A percentile compares a stretch with the other conserved stretches of the same genome.
phyloP scores from a whole-genome alignment of 257 asterid species.

The Scutellaria minor region DNA sequence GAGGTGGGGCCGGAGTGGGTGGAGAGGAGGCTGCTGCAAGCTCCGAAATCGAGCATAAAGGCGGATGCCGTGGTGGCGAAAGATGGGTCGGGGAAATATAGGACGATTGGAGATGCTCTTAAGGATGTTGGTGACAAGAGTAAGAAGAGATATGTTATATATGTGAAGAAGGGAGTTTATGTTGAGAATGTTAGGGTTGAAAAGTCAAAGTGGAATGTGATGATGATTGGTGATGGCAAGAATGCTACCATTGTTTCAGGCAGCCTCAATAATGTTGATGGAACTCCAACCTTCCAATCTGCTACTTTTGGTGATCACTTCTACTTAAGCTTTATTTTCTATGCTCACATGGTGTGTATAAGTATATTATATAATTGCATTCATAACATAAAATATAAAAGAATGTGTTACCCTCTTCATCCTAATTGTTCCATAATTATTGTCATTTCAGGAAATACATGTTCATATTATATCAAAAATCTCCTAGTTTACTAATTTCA shows the following conservation, averaged over 20 bases:
- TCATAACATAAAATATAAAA: too few relatives aligned
- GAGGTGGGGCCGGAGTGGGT: slow-evolving; percentile 48
- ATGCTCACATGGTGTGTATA: too few relatives aligned
- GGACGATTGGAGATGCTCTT: slow-evolving; percentile 45
- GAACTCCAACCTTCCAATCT: slow-evolving; percentile 56
- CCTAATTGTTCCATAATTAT: too few relatives aligned
- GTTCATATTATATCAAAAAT: too few relatives aligned
- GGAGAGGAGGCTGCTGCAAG: slow-evolving; percentile 47
- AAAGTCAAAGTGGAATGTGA: slow-evolving; percentile 52
- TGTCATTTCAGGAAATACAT: too few relatives aligned
- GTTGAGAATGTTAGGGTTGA: slow-evolving; percentile 52
- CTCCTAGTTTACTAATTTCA: too few relatives aligned
- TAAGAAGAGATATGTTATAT: slow-evolving; percentile 43
- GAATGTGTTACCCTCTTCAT: too few relatives aligned
- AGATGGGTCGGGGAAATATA: slow-evolving; percentile 57
- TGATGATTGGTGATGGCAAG: slow-evolving; percentile 57
- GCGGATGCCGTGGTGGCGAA: slow-evolving; percentile 57
- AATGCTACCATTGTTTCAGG: slow-evolving; percentile 49
- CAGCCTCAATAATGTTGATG: slow-evolving; percentile 49
- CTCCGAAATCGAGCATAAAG: slow-evolving; percentile 28
- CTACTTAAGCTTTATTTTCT: not conserved
- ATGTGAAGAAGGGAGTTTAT: slow-evolving; percentile 53
- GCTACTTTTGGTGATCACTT: slow-evolving; percentile 52
- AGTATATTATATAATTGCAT: too few relatives aligned
- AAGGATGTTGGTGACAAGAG: slow-evolving; percentile 47